phyloP scores from a whole-genome alignment of 1,284 basidiomycete species.

The Phellinidium pouzarii region DNA sequence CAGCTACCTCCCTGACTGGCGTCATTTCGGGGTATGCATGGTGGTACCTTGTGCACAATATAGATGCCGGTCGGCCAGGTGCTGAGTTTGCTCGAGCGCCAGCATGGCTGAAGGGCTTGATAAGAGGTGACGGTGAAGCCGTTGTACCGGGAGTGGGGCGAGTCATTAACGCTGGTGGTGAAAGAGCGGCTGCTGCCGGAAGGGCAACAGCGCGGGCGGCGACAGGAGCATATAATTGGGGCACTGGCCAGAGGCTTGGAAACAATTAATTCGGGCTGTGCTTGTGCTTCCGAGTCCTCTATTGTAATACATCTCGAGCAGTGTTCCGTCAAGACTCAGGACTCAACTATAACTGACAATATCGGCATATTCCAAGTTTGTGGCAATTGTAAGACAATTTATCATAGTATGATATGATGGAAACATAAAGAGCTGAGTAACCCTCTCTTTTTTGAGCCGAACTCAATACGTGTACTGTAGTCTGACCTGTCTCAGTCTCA shows the following conservation, averaged over 20 bases:
- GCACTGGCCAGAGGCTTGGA: slow-evolving; percentile 38
- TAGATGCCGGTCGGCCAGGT: slow-evolving; percentile 19
- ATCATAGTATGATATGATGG: too few species aligned
- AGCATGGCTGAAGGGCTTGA: slow-evolving; percentile 18
- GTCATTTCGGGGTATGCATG: slow-evolving; percentile 72
- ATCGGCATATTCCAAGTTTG: too few species aligned
- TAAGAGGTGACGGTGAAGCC: slow-evolving; percentile 29
- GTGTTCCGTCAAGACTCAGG: too few species aligned
- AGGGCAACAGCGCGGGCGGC: slow-evolving; percentile 7
- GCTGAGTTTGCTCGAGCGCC: slow-evolving; percentile 29
- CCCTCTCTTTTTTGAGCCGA: too few species aligned
- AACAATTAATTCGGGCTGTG: neutral
- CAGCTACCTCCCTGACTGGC: slow-evolving; percentile 57
- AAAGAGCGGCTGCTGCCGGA: slow-evolving; percentile 26
- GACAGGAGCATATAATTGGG: slow-evolving; percentile 36
- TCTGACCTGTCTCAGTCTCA: too few species aligned
- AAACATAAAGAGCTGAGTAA: too few species aligned
- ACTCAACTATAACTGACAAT: too few species aligned
- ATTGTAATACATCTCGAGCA: too few species aligned
- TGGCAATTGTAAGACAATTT: too few species aligned
- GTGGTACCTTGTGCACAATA: slow-evolving; percentile 63
- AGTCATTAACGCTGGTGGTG: slow-evolving; percentile 21
- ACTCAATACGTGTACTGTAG: too few species aligned
- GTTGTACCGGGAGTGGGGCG: slow-evolving; percentile 18
- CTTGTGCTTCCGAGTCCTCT: too few species aligned